A percentile compares a stretch with the other conserved stretches of the same genome.
Conservation (phyloP, 441 rosid species). For the Aleurites moluccanus region DNA sequence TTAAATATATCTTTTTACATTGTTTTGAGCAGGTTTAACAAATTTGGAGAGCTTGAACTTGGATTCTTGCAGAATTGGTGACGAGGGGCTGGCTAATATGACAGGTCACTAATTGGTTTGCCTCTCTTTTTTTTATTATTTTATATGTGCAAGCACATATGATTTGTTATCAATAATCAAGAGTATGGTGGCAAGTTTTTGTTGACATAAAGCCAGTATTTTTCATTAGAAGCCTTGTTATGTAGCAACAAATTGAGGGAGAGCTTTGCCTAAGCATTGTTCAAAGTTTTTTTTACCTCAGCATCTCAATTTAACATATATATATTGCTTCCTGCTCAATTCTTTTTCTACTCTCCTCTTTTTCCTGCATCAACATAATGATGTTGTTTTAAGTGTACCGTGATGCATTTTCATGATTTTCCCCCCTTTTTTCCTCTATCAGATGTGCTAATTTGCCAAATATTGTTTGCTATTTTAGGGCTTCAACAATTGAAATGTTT, state of each 20-base stretch:
- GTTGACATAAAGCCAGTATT: neutral
- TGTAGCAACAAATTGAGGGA: neutral
- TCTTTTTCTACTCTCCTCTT: neutral
- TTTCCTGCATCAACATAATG: neutral
- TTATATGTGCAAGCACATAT: neutral
- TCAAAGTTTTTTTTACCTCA: neutral
- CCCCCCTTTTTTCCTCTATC: neutral
- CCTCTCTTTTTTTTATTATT: neutral
- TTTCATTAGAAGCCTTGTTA: neutral
- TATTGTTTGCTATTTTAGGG: conserved; percentile 40
- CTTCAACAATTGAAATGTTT: conserved; percentile 57
- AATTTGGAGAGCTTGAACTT: conserved; percentile 95
- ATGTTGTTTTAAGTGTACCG: too few relatives aligned
- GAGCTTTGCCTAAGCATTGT: neutral
- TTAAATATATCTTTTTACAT: neutral
- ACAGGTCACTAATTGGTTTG: conserved; percentile 42
- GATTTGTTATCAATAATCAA: neutral
- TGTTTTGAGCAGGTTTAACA: conserved; percentile 55
- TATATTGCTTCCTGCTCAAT: neutral
- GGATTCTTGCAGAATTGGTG: conserved; percentile 81
- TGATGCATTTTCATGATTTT: neutral
- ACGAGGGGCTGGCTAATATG: conserved; percentile 70
- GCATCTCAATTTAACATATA: too few relatives aligned
- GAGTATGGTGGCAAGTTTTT: neutral
- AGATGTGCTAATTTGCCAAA: neutral